Base-by-base conservation (phyloP, 2,329 filamentous ascomycete species). In the Tolypocladium endophyticum region DNA sequence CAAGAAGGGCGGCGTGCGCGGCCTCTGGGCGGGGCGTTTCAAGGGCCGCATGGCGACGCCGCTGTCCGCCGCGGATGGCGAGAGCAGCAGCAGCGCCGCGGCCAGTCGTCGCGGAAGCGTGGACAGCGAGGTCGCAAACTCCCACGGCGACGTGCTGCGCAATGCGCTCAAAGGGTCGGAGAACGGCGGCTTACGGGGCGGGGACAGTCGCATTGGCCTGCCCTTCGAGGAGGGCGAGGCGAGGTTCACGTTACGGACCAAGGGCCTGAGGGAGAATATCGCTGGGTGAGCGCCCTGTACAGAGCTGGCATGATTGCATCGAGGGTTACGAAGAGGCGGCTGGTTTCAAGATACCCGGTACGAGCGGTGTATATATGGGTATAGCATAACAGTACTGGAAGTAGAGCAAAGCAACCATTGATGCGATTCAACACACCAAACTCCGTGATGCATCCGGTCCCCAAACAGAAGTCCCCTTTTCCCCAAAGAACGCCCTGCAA, bases 1-100 rank as follows among this genome's bases (percentile, higher is more conserved):
- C 45, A 87, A 85, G 63, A 77, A 77, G 47, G 85, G 85, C 16
- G 85, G 84, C 12, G 79, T 87, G 0, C 74, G 83, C 35, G 85
- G 84, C 0, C 69, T 87, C 2, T 81, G 82, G 75, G 76, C 76
- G 0, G 81, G 81, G 0, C 72, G 79, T 38, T 65, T 81, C 35
- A 76, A 75, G 45, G 72, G 74, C 23, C 67, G 72, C 55, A 33
- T 53, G 28, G 47, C 61, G 23, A 60, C 59, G 73, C 68, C 65
- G 3, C 63, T 50, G 64, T 33, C 58, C 14, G 62, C 67, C 30
- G 50, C 64, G 7, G 67, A 75, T 11, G 76, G 74, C 33, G 77
- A 76, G 54, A 71, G 68, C 1, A 74, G 72, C 58, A 77, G 74
- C 50, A 65, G 72, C 39, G 71, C 69, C 1, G 72, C 71, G 0